phyloP scores from a whole-genome alignment of 331 rosid species.

The Cucumis variabilis region DNA sequence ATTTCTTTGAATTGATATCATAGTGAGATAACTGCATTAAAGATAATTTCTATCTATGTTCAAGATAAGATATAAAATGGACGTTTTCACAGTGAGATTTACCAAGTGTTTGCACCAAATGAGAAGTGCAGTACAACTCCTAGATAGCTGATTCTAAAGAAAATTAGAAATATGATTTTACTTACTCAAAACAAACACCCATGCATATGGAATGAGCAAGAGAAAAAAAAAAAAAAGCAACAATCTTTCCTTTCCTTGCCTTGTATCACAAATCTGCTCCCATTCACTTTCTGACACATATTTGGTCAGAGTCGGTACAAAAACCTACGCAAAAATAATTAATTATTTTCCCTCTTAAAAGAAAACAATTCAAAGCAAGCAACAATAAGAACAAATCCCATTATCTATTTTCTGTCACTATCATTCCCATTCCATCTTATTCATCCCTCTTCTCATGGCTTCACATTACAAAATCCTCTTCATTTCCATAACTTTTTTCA shows the following conservation, averaged over 20 bases:
- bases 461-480: neutral
- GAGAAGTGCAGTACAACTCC: too few relatives aligned
- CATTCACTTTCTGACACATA: conserved; percentile 16
- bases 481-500: neutral
- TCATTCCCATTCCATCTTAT: conserved; percentile 5
- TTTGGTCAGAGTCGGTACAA: neutral
- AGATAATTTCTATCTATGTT: too few relatives aligned
- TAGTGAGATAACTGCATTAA: neutral
- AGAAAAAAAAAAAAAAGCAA: neutral
- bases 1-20: neutral
- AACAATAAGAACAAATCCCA: neutral
- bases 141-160: too few relatives aligned
- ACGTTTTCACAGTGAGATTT: too few relatives aligned
- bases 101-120: too few relatives aligned
- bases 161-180: too few relatives aligned
- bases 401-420: neutral
- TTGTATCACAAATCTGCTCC: conserved; percentile 16
- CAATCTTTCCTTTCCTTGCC: neutral
- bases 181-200: neutral
- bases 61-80: too few relatives aligned
- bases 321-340: conserved; percentile 26
- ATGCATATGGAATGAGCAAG: neutral
- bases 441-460: conserved; percentile 1
- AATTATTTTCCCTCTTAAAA: neutral
- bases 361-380: neutral